Evolutionary conservation across 768 basidiomycete species (phyloP), one percentile per base, ranked within the genome.

Genomic region (Rhizopogon vesiculosus): DNA sequence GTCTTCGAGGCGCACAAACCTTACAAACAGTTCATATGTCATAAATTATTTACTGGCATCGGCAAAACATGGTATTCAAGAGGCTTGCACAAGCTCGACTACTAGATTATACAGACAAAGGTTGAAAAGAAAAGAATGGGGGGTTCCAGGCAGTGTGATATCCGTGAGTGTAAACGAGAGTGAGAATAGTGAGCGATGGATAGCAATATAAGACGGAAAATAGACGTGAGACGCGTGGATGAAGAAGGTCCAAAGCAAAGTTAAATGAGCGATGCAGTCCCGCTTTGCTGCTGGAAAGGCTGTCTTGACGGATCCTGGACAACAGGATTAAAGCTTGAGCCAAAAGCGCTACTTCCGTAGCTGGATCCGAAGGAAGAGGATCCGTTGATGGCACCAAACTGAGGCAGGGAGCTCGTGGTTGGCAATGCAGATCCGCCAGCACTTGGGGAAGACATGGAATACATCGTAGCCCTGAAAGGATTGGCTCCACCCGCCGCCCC

Each of bases 381-480:
- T 15, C 57, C 58, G 19, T 58, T 61, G 13, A 67, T 42, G 7
- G 59, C 63, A 25, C 62, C 64, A 31, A 68, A 68, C 18, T 55
- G 55, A 12, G 66, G 67, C 35, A 62, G 60, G n/a, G 68, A 64
- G 33, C 62, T 60, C 51, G 69, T 68, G 33, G 57, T 50, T 25
- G 67, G 53, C 33, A 58, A 55, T 56, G 56, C 33, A 56, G 51
- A 45, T 28, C 53, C 19, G 57, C 38, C 31, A n/a, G 45, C 46
- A 6, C 42, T 50, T 19, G 19, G 49, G 25, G 50, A 25, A 8
- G 71, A 65, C 7, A 65, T 62, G 5, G 75, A 60, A 53, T 80
- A 76, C 81, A 84, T 84, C 2, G 84, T 84, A 10, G 81, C 79
- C 51, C 85, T 78, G 69, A 86, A 86, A n/a, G 85, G 85, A 56